Conservation (phyloP, 371 early-diverging fungal genomes). For the Zychaea mexicana region DNA sequence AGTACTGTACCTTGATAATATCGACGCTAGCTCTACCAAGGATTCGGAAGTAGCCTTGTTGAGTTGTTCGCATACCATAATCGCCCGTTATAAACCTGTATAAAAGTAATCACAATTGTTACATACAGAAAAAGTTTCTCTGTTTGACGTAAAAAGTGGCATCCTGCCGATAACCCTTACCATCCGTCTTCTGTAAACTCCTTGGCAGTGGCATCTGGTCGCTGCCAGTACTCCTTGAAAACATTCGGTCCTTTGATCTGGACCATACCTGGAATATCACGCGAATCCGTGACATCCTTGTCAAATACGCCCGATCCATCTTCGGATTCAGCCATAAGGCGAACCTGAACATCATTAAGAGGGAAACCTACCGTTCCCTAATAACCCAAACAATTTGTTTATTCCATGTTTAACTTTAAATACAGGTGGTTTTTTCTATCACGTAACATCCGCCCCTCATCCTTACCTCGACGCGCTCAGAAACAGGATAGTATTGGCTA, state of each 20-base stretch:
- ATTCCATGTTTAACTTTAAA: no score
- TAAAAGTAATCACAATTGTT: neutral
- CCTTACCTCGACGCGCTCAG: constrained; percentile 51
- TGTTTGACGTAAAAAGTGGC: no score
- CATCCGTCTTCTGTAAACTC: constrained; percentile 75
- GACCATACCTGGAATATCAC: constrained; percentile 67
- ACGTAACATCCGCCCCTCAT: neutral
- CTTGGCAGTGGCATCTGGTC: constrained; percentile 73
- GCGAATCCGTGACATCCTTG: constrained; percentile 49
- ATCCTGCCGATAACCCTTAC: constrained; percentile 25
- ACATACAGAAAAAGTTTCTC: no score
- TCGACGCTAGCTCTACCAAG: constrained; percentile 83
- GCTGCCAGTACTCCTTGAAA: constrained; percentile 77
- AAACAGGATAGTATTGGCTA: constrained; percentile 62
- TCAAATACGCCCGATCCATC: constrained; percentile 30
- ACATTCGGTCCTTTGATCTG: constrained; percentile 70
- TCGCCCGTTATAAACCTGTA: constrained; percentile 82
- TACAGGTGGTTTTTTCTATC: neutral
- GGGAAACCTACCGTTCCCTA: constrained; percentile 80
- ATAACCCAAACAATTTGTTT: neutral
- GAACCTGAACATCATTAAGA: constrained; percentile 69
- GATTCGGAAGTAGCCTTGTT: constrained; percentile 64
- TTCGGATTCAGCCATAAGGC: constrained; percentile 55
- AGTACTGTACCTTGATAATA: constrained; percentile 72
- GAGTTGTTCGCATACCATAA: constrained; percentile 53